Percentiles rank a stretch among this genome's conserved stretches.
These are phyloP conservation scores for Panellus pusillus DNA, from an alignment of 768 basidiomycete genomes.

Conservation along the genomic window DNA sequence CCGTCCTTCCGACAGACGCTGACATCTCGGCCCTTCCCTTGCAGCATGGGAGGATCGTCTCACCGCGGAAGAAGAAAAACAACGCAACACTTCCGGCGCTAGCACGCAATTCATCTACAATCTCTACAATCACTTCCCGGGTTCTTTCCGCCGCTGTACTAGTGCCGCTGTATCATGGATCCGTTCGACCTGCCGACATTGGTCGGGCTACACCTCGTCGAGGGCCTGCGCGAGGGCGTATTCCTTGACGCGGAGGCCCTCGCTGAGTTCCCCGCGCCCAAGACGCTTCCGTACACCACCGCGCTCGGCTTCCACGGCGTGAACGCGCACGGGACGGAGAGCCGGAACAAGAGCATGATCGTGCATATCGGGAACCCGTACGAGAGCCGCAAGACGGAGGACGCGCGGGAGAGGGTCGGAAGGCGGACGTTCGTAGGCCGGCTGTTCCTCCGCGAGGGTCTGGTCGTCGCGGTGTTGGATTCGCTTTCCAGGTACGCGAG, in stretches of 20 bases:
- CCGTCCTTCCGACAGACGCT: background rate
- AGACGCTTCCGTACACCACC: constrained; percentile 81
- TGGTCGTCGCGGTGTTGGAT: constrained; percentile 86
- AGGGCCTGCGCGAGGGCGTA: constrained; percentile 88
- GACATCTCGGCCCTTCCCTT: too few species aligned
- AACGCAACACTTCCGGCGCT: constrained; percentile 75
- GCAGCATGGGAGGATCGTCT: constrained; percentile 78
- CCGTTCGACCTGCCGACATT: constrained; percentile 88
- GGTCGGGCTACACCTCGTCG: constrained; percentile 78
- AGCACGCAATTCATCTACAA: constrained; percentile 80
- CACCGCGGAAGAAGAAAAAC: constrained; percentile 69
- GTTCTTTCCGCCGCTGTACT: constrained; percentile 87
- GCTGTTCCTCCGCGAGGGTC: constrained; percentile 94
- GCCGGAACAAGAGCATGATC: constrained; percentile 91
- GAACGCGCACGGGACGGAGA: constrained; percentile 90
- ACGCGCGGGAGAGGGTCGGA: constrained; percentile 75
- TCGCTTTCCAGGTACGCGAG: constrained; percentile 84
- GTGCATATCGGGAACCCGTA: constrained; percentile 78
- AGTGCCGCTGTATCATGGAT: constrained; percentile 78
- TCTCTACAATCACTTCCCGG: constrained; percentile 89
- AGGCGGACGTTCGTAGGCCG: constrained; percentile 79
- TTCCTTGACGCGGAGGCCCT: constrained; percentile 81
- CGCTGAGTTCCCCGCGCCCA: constrained; percentile 94
- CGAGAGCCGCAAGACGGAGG: constrained; percentile 65
- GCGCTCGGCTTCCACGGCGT: constrained; percentile 83